Percentiles rank a stretch among this genome's conserved stretches.
These are phyloP conservation scores for Talaromyces sp. DNA, from an alignment of 2,329 filamentous ascomycete species.

Conservation along the genomic window DNA sequence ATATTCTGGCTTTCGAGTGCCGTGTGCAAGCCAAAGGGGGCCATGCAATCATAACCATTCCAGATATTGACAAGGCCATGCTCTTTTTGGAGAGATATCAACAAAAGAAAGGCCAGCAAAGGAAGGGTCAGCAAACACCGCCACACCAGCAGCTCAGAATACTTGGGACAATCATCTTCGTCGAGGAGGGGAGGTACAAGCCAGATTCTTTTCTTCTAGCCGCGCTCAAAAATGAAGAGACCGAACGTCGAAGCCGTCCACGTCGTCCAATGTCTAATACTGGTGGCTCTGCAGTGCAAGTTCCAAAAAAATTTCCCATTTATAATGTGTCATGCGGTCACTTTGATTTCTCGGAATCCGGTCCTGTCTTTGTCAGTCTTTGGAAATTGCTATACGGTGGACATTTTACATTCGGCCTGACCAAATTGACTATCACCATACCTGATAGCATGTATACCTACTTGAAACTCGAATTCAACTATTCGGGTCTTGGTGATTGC, in stretches of 20 bases:
- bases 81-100: conserved; percentile 15
- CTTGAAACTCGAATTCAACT: conserved; percentile 20
- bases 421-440: conserved; percentile 37
- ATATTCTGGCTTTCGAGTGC: conserved; percentile 17
- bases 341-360: conserved; percentile 35
- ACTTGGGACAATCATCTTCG: conserved; percentile 13
- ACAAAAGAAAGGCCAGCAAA: conserved; percentile 3
- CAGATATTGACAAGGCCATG: conserved; percentile 14
- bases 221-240: conserved; percentile 15
- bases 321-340: conserved; percentile 42
- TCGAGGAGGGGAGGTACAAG: conserved; percentile 13
- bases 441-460: conserved; percentile 25
- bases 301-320: conserved; percentile 13
- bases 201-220: conserved; percentile 15
- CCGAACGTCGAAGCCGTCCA: conserved; percentile 8
- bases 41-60: conserved; percentile 18
- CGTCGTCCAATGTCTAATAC: conserved; percentile 1
- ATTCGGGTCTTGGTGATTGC: conserved; percentile 14
- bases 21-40: conserved; percentile 12
- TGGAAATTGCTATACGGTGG: conserved; percentile 13
- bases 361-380: conserved; percentile 38
- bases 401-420: conserved; percentile 38
- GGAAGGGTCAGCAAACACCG: conserved; percentile 4
- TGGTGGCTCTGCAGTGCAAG: conserved; percentile 2
- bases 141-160: conserved; percentile 12